Evolutionary conservation across 176 grass and related monocot genomes (phyloP), one percentile per base, ranked within the genome.

Genomic region (Carex myosuroides): DNA sequence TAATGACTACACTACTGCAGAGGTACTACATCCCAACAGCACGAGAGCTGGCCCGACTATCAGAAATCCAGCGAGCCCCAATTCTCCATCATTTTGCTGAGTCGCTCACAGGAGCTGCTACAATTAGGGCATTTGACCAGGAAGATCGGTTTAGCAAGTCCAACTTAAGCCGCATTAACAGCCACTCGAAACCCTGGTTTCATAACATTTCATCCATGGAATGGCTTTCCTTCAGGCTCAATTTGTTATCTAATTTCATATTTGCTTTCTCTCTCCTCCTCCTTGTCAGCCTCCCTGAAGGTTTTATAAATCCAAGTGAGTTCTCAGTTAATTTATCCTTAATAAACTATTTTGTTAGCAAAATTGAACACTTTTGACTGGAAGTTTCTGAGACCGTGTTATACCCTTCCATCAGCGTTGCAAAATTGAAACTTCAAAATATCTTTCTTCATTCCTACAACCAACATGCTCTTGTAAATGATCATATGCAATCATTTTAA

Each of bases 291-390:
- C 92, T 98, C 62, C 96, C 96, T 33, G 96, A 95, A 93, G 96
- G 96, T 70, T 90, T 98, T 84, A 91, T 98, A 89, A 93, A 92
- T 86, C 93, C 96, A 92, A 98, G 96, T 95, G 86, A 92, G 96
- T 80, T 89, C 30, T 84, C 44, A 29, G 84, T 81, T 83, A 17
- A 84, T 13, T 68, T 83, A 21, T 83, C 26, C 41, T 68, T 50
- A 4, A 13, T 18, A 55, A 65, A 55, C 1, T 66, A 46, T 55
- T 55, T 78, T 57, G 5, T 77, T 18, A 54, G 73, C 73, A 55
- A 57, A 76, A 55, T 55, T 16, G 72, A 55, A 8, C 55, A 55
- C 22, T 54, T 54, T 3, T 8, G 46, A 2, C 54, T 14, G n/a
- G 48, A 54, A 75, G 13, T 75, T 56, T 50, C 22, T 2, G 6